Conservation (phyloP, 345 rosid species). For the Garcia nutans region DNA sequence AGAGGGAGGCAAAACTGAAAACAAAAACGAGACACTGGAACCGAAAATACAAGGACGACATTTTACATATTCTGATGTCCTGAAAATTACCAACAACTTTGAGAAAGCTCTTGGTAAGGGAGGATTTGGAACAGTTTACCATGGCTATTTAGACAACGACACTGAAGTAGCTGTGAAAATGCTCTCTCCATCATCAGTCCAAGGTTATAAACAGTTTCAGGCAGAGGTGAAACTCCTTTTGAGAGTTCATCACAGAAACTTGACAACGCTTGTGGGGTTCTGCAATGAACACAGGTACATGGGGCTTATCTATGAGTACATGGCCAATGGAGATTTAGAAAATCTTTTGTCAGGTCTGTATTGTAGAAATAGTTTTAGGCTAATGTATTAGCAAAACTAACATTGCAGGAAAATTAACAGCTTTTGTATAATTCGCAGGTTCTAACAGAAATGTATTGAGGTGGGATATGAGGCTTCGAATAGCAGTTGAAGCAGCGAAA, state of each 20-base stretch:
- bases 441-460: background rate
- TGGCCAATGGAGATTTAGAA: conserved; percentile 2
- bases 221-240: conserved; percentile 32
- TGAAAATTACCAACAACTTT: conserved; percentile 39
- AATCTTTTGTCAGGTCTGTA: background rate
- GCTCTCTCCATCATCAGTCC: conserved; percentile 42
- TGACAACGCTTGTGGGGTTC: conserved; percentile 8
- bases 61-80: too few species aligned
- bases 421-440: too few species aligned
- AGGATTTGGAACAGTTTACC: conserved; percentile 55
- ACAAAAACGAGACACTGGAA: too few species aligned
- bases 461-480: conserved; percentile 7
- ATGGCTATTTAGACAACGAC: conserved; percentile 29
- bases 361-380: too few species aligned
- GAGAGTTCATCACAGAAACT: conserved; percentile 14
- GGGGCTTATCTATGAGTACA: conserved; percentile 14
- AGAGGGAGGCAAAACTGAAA: too few species aligned
- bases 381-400: too few species aligned
- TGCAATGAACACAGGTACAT: background rate
- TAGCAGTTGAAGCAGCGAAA: conserved; percentile 12
- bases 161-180: conserved; percentile 58
- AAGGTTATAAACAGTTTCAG: conserved; percentile 47
- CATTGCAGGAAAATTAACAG: too few species aligned
- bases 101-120: conserved; percentile 41
- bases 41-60: too few species aligned